These are phyloP conservation scores for Viola pubescens DNA, from an alignment of 441 rosid genomes.

Conservation along the genomic window DNA sequence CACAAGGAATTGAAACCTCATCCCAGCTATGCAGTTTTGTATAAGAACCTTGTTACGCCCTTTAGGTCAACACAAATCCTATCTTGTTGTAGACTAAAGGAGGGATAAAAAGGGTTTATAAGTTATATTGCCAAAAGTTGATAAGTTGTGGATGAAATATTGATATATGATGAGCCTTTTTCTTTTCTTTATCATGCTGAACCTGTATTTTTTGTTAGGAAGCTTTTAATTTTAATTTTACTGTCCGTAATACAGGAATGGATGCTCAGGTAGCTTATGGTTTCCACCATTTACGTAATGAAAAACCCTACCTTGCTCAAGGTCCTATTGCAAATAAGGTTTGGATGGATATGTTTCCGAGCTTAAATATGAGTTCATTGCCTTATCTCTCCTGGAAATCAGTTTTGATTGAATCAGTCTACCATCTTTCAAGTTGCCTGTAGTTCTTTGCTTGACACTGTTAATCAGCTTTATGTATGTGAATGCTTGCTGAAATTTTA, in stretches of 20 bases:
- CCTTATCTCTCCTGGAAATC: neutral
- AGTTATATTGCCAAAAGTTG: constrained; percentile 3
- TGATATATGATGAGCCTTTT: no score
- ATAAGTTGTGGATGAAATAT: no score
- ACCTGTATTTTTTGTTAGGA: neutral
- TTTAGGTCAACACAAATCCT: constrained; percentile 8
- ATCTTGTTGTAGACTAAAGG: neutral
- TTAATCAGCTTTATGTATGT: no score
- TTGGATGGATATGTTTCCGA: constrained; percentile 3
- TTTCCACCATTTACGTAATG: constrained; percentile 86
- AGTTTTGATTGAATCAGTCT: no score
- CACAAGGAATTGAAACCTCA: neutral
- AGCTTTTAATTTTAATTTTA: constrained; percentile 11
- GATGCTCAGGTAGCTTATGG: constrained; percentile 98
- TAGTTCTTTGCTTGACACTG: no score
- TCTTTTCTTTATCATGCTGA: no score
- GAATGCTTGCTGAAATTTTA: no score
- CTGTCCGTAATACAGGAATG: constrained; percentile 54
- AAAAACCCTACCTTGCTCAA: constrained; percentile 87
- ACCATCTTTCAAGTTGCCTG: no score
- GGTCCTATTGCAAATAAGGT: constrained; percentile 96
- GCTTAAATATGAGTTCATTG: neutral
- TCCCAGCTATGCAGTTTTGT: neutral
- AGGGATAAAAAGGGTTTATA: neutral
- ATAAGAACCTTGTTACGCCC: neutral